Base-by-base conservation (phyloP, 257 asterid genomes). In the Jaltomata sinuosa region DNA sequence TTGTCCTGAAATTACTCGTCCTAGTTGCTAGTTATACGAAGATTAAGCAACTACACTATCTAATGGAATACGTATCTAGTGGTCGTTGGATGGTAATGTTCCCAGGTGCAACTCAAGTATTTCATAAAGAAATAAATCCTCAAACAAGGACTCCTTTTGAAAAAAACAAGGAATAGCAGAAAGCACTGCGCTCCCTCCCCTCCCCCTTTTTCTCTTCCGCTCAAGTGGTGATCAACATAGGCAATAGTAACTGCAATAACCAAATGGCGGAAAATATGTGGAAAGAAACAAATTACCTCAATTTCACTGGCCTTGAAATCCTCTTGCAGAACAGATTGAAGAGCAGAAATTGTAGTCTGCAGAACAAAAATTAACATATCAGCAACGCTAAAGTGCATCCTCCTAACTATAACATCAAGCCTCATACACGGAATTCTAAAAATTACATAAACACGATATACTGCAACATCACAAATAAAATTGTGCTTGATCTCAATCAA, bases 261-360 rank as follows among this genome's bases (percentile, higher is more conserved):
- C 47, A 67, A 49, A 38, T 34, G 61, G 34, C 12, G 6, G 40
- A 45, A 29, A 12, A 54, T 36, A 47, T 3, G 31, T 29, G 47
- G 62, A 61, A 15, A 21, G 6, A 64, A 59, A 84, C 76, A 55
- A 85, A 9, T 55, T 92, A 96, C 99, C 99, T 96, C 99, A 83
- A 96, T 96, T 89, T 96, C 99, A 88, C 90, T 96, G 85, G 99
- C 98, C 92, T 94, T 96, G 89, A 96, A 96, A 90, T 96, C 99
- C 87, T 96, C 99, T 88, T 96, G 99, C 18, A 96, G 95, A 81
- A 96, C 98, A 77, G 99, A 96, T 81, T 96, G 99, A 86, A 96
- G 91, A 83, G 99, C 99, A 64, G 98, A 92, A 74, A 96, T 94
- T 52, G 99, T 93, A 69, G 97, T 96, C 99, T 95, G 82, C 87